phyloP scores from a whole-genome alignment of 768 basidiomycete genomes.

The Boletus rex-veris region DNA sequence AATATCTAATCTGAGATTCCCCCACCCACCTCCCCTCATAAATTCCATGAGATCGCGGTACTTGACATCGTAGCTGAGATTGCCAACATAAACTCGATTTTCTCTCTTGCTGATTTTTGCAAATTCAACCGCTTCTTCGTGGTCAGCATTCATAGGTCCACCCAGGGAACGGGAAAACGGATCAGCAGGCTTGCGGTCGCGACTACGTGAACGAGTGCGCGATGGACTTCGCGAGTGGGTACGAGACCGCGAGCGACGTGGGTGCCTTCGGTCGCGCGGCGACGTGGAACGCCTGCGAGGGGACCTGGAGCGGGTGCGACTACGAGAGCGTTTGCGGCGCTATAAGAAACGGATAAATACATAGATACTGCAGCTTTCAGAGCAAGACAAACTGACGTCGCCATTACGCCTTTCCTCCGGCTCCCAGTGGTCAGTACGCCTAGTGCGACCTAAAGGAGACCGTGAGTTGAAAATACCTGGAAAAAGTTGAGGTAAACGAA shows the following conservation, averaged over 20 bases:
- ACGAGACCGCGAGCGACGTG: conserved; percentile 58
- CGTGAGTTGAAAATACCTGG: not conserved
- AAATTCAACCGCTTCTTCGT: conserved; percentile 94
- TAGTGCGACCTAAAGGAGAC: conserved; percentile 39
- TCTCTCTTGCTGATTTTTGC: conserved; percentile 96
- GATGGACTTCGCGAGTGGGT: conserved; percentile 58
- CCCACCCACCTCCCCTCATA: conserved; percentile 99
- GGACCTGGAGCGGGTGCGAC: conserved; percentile 64
- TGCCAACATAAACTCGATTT: conserved; percentile 98
- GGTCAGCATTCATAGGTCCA: conserved; percentile 85
- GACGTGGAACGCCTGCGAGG: conserved; percentile 62
- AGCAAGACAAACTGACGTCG: conserved; percentile 48
- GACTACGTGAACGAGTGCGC: conserved; percentile 49
- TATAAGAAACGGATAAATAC: conserved; percentile 21
- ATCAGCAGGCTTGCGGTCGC: conserved; percentile 59
- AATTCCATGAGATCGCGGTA: conserved; percentile 99
- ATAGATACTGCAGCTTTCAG: not conserved
- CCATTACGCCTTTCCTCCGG: conserved; percentile 72
- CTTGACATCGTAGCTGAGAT: conserved; percentile 97
- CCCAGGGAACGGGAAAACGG: conserved; percentile 77
- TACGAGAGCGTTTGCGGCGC: conserved; percentile 69
- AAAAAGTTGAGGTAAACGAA: conserved; percentile 25
- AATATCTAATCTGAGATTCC: conserved; percentile 60
- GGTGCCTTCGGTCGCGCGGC: conserved; percentile 52
- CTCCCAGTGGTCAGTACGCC: conserved; percentile 75